A percentile compares a stretch with the other conserved stretches of the same genome.
phyloP scores from a whole-genome alignment of 495 filamentous ascomycete genomes.

The Amorphotheca resinae region DNA sequence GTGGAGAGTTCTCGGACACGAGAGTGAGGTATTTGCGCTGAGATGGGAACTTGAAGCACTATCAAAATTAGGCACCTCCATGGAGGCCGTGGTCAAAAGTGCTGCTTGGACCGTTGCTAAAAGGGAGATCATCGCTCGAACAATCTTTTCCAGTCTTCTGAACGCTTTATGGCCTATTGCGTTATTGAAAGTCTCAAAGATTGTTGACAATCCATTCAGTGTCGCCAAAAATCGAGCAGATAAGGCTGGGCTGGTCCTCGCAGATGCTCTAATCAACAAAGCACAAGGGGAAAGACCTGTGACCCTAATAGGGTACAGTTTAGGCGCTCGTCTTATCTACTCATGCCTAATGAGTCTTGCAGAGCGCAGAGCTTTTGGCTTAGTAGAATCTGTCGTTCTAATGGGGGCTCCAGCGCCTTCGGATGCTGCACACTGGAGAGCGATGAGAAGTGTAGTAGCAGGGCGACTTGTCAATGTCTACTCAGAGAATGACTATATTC shows the following conservation, averaged over 20 bases:
- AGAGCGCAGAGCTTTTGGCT: conserved; percentile 66
- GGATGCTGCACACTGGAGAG: conserved; percentile 37
- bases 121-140: conserved; percentile 50
- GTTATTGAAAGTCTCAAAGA: conserved; percentile 63
- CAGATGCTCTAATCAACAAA: conserved; percentile 78
- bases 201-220: conserved; percentile 86
- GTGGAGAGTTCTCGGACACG: conserved; percentile 60
- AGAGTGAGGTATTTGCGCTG: conserved; percentile 70
- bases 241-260: conserved; percentile 75
- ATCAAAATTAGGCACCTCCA: conserved; percentile 60
- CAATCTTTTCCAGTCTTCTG: conserved; percentile 57
- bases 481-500: conserved; percentile 46
- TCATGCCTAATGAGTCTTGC: conserved; percentile 65
- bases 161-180: conserved; percentile 64
- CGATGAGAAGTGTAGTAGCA: conserved; percentile 42
- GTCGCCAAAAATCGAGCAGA: conserved; percentile 71
- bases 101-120: conserved; percentile 69
- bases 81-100: conserved; percentile 61
- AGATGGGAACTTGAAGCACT: conserved; percentile 74
- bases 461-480: conserved; percentile 48
- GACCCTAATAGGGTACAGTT: conserved; percentile 75
- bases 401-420: conserved; percentile 71
- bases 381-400: conserved; percentile 74
- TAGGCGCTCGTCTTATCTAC: conserved; percentile 86
- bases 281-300: conserved; percentile 83